These are phyloP conservation scores for Termitomyces sp. DNA, from an alignment of 768 basidiomycete species.

Conservation along the genomic window DNA sequence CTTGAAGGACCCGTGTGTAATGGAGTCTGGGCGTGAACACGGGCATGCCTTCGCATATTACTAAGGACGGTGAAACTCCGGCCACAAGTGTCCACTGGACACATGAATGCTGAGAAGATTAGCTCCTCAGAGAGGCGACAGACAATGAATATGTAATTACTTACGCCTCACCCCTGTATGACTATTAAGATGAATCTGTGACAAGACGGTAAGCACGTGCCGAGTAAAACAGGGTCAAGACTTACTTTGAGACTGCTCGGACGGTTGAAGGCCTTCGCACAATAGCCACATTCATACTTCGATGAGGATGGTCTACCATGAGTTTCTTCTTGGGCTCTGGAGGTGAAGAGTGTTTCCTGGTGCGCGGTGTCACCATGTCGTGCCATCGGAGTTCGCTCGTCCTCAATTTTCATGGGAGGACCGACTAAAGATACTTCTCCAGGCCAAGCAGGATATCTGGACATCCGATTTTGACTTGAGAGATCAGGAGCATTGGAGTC, in stretches of 20 bases:
- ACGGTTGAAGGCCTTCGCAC: constrained; percentile 76
- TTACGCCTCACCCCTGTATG: constrained; percentile 84
- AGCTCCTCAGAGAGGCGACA: constrained; percentile 8
- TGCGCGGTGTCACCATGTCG: neutral
- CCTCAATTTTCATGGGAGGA: constrained; percentile 2
- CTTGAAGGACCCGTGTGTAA: constrained; percentile 32
- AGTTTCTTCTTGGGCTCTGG: constrained; percentile 6
- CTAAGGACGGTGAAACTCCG: constrained; percentile 83
- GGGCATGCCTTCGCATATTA: constrained; percentile 84
- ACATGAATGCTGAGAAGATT: constrained; percentile 55
- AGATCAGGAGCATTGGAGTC: neutral
- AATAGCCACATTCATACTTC: constrained; percentile 75
- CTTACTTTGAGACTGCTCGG: constrained; percentile 77
- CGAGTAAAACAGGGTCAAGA: constrained; percentile 12
- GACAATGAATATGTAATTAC: constrained; percentile 19
- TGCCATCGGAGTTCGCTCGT: constrained; percentile 13
- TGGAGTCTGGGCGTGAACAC: constrained; percentile 46
- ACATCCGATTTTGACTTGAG: neutral
- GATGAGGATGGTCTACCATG: constrained; percentile 24
- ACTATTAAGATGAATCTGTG: constrained; percentile 76
- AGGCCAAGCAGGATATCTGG: constrained; percentile 1
- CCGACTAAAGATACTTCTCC: constrained; percentile 7
- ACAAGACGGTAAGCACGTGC: constrained; percentile 5
- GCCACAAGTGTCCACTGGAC: constrained; percentile 69
- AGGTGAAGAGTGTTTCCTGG: neutral